Evolutionary conservation across 2,329 filamentous ascomycete genomes (phyloP).

Genomic region (Microsporum audouinii): DNA sequence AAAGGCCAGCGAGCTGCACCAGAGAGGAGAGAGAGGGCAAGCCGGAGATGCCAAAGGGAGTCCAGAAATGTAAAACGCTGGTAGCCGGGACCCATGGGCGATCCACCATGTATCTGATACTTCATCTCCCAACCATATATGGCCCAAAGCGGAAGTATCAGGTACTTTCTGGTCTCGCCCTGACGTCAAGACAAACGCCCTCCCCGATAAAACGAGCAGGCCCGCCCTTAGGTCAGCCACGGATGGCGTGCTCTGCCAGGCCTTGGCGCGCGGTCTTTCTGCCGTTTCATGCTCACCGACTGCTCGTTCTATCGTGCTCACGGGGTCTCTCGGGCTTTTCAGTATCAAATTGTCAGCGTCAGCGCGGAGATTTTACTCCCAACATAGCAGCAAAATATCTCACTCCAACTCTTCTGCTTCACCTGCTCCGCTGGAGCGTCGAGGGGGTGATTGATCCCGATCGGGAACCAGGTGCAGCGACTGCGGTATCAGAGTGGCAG

Average conservation of each 20-base stretch:
- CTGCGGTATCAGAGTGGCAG: not conserved
- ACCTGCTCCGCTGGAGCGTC: not conserved
- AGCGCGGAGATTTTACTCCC: not conserved
- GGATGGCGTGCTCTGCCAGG: not conserved
- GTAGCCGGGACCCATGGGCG: not conserved
- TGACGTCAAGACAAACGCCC: not conserved
- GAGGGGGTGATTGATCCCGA: not conserved
- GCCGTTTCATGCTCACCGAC: not conserved
- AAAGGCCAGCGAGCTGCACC: not conserved
- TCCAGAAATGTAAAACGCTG: constrained; percentile 1
- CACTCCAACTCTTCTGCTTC: too few species aligned
- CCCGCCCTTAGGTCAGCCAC: not conserved
- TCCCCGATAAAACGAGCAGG: not conserved
- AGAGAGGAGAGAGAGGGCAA: not conserved
- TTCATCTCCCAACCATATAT: not conserved
- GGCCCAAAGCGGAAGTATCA: not conserved
- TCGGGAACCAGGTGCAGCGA: not conserved
- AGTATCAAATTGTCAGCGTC: not conserved
- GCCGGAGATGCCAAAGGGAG: not conserved
- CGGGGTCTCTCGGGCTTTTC: not conserved
- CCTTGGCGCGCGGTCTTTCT: not conserved
- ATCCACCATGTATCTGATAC: not conserved
- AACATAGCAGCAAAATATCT: not conserved
- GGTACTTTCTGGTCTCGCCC: not conserved
- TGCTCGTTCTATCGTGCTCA: not conserved